These are phyloP conservation scores for Omphalea diandra DNA, from an alignment of 441 rosid species.

Conservation along the genomic window DNA sequence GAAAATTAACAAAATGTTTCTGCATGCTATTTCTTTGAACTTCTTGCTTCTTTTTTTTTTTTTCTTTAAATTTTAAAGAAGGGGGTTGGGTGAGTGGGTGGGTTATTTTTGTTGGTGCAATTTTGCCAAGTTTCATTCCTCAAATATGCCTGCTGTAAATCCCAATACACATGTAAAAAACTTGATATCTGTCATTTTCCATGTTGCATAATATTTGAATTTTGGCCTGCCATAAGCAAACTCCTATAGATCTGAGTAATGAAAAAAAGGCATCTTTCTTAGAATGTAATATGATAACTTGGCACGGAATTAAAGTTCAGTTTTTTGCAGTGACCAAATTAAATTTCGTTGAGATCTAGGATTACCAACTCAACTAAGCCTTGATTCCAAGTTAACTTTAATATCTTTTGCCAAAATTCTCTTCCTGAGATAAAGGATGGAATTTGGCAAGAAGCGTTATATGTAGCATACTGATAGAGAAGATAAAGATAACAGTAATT, in stretches of 20 bases:
- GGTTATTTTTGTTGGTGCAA: not conserved
- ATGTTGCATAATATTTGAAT: not conserved
- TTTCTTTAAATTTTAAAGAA: not conserved
- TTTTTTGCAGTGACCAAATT: not conserved
- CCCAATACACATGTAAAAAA: not conserved
- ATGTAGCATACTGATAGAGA: no score
- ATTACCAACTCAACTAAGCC: not conserved
- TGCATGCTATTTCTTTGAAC: not conserved
- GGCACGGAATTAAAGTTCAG: not conserved
- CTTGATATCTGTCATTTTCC: not conserved
- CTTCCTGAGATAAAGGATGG: no score
- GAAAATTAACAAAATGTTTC: not conserved
- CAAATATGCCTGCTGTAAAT: not conserved
- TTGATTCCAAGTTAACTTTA: not conserved
- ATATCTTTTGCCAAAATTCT: no score
- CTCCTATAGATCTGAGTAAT: no score
- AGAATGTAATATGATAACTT: not conserved
- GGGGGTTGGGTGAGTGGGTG: not conserved
- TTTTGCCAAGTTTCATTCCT: conserved; percentile 6
- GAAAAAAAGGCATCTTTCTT: not conserved
- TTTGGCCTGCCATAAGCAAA: not conserved
- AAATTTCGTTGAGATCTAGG: not conserved
- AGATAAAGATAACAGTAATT: no score
- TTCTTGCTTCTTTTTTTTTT: not conserved
- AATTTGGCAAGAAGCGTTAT: no score